Evolutionary conservation across 169 alveolate genomes (phyloP).

Genomic region (Condylostoma magnum): DNA sequence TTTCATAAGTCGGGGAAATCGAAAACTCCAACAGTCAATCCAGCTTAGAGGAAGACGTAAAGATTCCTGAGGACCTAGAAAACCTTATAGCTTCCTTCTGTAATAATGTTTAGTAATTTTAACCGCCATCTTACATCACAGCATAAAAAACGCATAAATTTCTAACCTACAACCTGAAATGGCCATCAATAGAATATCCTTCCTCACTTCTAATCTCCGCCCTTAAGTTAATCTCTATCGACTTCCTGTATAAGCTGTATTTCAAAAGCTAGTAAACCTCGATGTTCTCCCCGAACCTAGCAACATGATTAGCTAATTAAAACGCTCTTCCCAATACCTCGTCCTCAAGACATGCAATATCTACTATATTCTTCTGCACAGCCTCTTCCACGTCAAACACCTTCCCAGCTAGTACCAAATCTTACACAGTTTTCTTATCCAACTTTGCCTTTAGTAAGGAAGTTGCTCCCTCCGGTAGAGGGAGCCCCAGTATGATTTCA

Average conservation of each 20-base stretch:
- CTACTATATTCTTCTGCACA: constrained; percentile 20
- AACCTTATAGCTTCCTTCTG: no score
- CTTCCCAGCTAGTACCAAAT: constrained; percentile 34
- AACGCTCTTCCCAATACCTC: neutral
- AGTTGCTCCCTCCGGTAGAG: constrained; percentile 55
- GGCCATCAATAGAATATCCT: no score
- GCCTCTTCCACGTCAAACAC: constrained; percentile 30
- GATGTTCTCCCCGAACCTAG: constrained; percentile 1
- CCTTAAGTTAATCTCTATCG: neutral
- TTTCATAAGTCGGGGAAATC: no score
- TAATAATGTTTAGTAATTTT: no score
- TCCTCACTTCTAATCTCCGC: neutral
- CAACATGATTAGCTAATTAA: neutral
- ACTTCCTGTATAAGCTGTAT: neutral
- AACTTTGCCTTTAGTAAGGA: constrained; percentile 35
- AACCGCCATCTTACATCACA: no score
- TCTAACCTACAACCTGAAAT: no score
- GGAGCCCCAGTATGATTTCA: constrained; percentile 51
- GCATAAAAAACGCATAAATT: no score
- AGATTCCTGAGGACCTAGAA: no score
- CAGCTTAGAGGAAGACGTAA: no score
- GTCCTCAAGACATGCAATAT: neutral
- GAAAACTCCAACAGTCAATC: no score
- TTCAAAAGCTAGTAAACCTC: neutral
- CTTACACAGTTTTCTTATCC: constrained; percentile 33